A percentile compares a stretch with the other conserved stretches of the same genome.
These are phyloP conservation scores for Cichorium intybus DNA, from an alignment of 140 eudicot genomes.

Conservation along the genomic window DNA sequence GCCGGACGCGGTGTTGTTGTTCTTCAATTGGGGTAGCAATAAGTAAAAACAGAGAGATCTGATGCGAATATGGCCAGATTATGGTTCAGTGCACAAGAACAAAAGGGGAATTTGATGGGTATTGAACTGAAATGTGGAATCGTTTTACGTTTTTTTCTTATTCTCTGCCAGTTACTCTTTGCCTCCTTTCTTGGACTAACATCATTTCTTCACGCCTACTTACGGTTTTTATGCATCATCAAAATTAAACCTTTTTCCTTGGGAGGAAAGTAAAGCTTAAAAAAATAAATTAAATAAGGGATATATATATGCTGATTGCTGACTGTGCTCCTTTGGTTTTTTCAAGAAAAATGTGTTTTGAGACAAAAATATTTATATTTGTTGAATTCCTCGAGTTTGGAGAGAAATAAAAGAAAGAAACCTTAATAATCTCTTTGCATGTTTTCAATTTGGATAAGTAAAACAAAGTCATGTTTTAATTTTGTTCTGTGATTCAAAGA, in stretches of 20 bases:
- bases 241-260: neutral
- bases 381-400: neutral
- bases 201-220: neutral
- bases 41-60: slow-evolving; percentile 24
- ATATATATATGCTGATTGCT: neutral
- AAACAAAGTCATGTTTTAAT: neutral
- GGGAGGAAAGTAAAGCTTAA: slow-evolving; percentile 22
- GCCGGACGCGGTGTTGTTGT: neutral
- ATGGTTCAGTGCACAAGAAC: neutral
- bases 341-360: neutral
- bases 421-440: neutral
- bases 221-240: slow-evolving; percentile 12
- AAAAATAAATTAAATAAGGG: neutral
- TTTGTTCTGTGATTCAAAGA: neutral
- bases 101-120: slow-evolving; percentile 16
- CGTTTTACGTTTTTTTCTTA: slow-evolving; percentile 2
- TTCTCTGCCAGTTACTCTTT: neutral
- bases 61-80: neutral
- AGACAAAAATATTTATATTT: neutral
- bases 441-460: neutral
- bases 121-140: slow-evolving; percentile 16
- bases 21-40: slow-evolving; percentile 12
- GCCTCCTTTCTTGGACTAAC: slow-evolving; percentile 11
- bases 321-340: neutral
- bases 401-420: neutral